Percentiles rank a stretch among this genome's conserved stretches.
phyloP scores from a whole-genome alignment of 2,329 filamentous ascomycete species.

The Tolypocladium ovalisporum region DNA sequence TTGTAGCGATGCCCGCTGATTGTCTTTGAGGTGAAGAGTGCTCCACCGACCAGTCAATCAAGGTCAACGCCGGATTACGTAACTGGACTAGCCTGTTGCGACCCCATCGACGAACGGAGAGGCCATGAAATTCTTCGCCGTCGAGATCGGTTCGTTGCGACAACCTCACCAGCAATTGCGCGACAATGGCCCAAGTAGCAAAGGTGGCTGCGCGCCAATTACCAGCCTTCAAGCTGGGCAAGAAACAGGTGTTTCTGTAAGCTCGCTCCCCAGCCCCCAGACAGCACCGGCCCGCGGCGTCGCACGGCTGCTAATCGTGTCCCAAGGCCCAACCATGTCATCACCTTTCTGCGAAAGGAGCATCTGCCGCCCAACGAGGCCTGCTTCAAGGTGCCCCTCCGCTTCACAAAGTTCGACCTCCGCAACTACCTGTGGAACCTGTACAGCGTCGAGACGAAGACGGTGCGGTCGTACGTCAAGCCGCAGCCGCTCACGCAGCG shows the following conservation, averaged over 20 bases:
- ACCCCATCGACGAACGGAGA: not conserved
- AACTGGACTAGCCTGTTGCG: not conserved
- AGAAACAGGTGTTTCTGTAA: constrained; percentile 46
- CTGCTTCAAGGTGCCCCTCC: constrained; percentile 80
- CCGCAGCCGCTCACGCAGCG: constrained; percentile 46
- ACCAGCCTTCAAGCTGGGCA: constrained; percentile 36
- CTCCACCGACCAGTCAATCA: not conserved
- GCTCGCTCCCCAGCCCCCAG: constrained; percentile 10
- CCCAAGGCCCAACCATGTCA: constrained; percentile 64
- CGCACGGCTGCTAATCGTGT: not conserved
- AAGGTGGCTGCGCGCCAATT: constrained; percentile 25
- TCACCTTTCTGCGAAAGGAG: constrained; percentile 66
- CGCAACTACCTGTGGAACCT: constrained; percentile 87
- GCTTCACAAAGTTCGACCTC: constrained; percentile 92
- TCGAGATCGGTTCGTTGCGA: constrained; percentile 5
- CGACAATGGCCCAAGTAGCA: constrained; percentile 28
- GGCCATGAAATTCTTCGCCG: constrained; percentile 4
- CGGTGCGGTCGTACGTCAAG: constrained; percentile 70
- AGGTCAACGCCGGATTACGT: constrained; percentile 1
- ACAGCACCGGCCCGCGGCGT: not conserved
- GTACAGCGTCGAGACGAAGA: constrained; percentile 64
- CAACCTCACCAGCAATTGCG: constrained; percentile 10
- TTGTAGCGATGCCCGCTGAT: not conserved
- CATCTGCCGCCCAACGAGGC: constrained; percentile 70
- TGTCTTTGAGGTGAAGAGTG: not conserved